phyloP scores from a whole-genome alignment of 2,329 filamentous ascomycete genomes.

The Alternaria dauci region DNA sequence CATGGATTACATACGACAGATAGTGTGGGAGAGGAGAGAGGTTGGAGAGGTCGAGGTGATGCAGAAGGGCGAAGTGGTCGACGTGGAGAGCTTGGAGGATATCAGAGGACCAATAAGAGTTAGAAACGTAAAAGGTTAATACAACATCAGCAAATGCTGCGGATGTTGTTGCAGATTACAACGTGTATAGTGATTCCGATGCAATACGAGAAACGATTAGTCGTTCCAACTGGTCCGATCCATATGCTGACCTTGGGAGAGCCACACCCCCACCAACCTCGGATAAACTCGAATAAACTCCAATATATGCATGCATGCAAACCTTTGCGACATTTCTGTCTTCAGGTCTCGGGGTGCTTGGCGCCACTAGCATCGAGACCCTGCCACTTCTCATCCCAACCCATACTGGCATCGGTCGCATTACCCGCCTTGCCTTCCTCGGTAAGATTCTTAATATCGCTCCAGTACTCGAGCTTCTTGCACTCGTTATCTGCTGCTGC shows the following conservation, averaged over 20 bases:
- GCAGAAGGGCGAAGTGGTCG: conserved; percentile 57
- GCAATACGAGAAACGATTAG: conserved; percentile 10
- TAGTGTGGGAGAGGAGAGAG: conserved; percentile 55
- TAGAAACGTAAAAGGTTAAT: conserved; percentile 28
- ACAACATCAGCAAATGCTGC: neutral
- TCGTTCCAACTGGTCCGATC: conserved; percentile 5
- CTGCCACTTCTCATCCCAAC: conserved; percentile 51
- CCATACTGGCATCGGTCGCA: conserved; percentile 42
- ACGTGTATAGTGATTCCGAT: conserved; percentile 10
- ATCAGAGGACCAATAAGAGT: conserved; percentile 60
- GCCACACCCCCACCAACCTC: neutral
- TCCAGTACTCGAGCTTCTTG: conserved; percentile 85
- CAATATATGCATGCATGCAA: conserved; percentile 8
- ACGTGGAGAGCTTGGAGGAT: conserved; percentile 45
- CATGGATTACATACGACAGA: conserved; percentile 56
- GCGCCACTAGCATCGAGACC: conserved; percentile 50
- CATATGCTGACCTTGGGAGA: conserved; percentile 10
- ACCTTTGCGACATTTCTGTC: neutral
- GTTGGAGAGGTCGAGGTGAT: conserved; percentile 57
- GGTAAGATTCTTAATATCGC: conserved; percentile 65
- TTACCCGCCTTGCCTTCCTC: conserved; percentile 48
- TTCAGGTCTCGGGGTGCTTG: conserved; percentile 33
- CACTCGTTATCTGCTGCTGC: conserved; percentile 82
- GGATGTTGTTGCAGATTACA: conserved; percentile 10
- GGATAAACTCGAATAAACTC: conserved; percentile 9